Evolutionary conservation across 2,329 filamentous ascomycete genomes (phyloP).

Genomic region (Akanthomyces uredinophilus): DNA sequence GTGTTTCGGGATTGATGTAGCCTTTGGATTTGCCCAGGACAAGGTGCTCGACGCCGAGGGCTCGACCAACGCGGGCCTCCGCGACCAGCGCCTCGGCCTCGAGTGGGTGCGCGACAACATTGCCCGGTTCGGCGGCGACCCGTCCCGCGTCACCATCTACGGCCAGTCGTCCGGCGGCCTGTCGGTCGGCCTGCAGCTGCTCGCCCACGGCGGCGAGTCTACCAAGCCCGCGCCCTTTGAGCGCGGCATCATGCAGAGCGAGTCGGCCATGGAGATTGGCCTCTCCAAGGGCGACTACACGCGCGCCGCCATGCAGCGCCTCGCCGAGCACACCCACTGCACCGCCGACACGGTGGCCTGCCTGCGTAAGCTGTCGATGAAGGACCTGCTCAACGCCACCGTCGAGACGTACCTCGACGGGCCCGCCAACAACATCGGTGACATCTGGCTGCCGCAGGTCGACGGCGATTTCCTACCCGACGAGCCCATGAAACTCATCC

Average conservation of each 20-base stretch:
- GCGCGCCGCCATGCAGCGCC: no score
- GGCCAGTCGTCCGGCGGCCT: constrained; percentile 23
- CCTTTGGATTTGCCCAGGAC: constrained; percentile 25
- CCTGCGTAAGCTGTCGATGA: background rate
- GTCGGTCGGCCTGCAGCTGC: constrained; percentile 41
- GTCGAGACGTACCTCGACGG: constrained; percentile 36
- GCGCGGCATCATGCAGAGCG: constrained; percentile 41
- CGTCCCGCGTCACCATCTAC: constrained; percentile 16
- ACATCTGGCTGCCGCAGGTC: constrained; percentile 45
- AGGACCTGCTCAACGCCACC: constrained; percentile 33
- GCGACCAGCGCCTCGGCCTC: constrained; percentile 17
- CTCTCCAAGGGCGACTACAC: constrained; percentile 45
- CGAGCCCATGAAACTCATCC: constrained; percentile 47
- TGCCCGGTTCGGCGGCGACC: constrained; percentile 15
- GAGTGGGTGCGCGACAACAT: constrained; percentile 17
- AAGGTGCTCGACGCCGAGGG: constrained; percentile 13
- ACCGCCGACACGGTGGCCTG: constrained; percentile 33
- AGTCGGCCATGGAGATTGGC: constrained; percentile 47
- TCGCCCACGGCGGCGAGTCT: constrained; percentile 45
- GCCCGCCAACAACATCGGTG: constrained; percentile 43
- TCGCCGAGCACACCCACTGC: constrained; percentile 42
- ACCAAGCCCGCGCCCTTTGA: no score
- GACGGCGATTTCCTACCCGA: constrained; percentile 38
- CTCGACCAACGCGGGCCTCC: constrained; percentile 10
- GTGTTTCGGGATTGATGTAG: no score